Evolutionary conservation across 306 rosid genomes (phyloP).

Genomic region (Morella rubra): DNA sequence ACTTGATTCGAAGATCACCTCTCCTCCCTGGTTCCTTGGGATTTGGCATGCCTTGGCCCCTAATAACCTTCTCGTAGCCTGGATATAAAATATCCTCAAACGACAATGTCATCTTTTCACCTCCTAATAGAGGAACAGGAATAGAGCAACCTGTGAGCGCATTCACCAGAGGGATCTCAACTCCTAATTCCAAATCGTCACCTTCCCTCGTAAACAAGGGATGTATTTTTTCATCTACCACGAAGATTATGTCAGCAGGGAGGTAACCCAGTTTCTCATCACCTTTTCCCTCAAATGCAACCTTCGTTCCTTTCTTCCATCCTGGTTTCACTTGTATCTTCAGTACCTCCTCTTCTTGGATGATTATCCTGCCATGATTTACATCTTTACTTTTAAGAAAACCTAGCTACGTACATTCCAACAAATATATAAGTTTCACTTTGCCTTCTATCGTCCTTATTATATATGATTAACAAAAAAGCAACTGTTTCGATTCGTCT

Average conservation of each 20-base stretch:
- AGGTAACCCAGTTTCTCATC: conserved; percentile 89
- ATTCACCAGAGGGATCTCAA: conserved; percentile 65
- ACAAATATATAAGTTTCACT: background rate
- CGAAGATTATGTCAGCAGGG: conserved; percentile 77
- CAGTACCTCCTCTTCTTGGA: conserved; percentile 63
- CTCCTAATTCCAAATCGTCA: conserved; percentile 60
- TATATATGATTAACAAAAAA: background rate
- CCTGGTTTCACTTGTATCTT: conserved; percentile 80
- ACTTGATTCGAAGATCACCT: conserved; percentile 73
- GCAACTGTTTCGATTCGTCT: too few species aligned
- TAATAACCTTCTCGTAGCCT: conserved; percentile 62
- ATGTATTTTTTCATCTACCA: conserved; percentile 68
- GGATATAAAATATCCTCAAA: conserved; percentile 61
- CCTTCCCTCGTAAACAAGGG: conserved; percentile 63
- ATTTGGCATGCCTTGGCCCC: conserved; percentile 84
- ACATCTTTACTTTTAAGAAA: conserved; percentile 24
- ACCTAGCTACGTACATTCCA: background rate
- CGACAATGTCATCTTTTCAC: conserved; percentile 56
- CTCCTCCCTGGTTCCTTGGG: conserved; percentile 45
- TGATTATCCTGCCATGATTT: conserved; percentile 49
- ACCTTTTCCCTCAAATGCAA: conserved; percentile 83
- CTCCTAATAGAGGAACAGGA: conserved; percentile 73
- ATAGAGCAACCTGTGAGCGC: conserved; percentile 84
- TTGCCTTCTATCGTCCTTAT: background rate
- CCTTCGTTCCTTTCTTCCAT: conserved; percentile 85